Conservation (phyloP, 2,329 filamentous ascomycete genomes). For the Aquanectria penicillioides region DNA sequence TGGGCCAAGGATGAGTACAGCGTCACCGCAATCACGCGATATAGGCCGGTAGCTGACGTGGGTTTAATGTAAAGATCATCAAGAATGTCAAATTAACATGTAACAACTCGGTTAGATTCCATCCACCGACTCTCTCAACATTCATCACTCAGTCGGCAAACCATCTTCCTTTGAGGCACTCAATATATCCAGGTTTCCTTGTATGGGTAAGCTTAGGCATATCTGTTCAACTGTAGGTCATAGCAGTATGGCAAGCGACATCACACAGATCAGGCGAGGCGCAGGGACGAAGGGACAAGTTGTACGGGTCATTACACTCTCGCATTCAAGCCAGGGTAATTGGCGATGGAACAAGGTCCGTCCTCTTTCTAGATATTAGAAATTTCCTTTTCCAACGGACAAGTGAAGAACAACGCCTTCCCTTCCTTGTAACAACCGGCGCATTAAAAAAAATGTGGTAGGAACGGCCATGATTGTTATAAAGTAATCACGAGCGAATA, state of each 20-base stretch:
- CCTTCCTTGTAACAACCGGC: constrained; percentile 28
- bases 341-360: constrained; percentile 22
- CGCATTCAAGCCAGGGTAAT: constrained; percentile 28
- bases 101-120: no score
- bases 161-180: no score
- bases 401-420: constrained; percentile 18
- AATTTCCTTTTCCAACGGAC: not conserved
- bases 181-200: no score
- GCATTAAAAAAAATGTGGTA: not conserved
- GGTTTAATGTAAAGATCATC: no score
- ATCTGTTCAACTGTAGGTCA: no score
- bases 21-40: no score
- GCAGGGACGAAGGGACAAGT: not conserved
- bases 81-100: no score
- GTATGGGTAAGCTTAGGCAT: no score
- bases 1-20: no score
- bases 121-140: no score
- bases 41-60: no score
- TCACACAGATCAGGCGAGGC: not conserved
- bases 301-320: constrained; percentile 17
- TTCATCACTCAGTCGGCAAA: no score
- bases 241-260: not conserved
- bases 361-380: constrained; percentile 9
- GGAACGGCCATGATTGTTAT: not conserved
- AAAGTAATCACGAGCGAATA: not conserved